phyloP scores from a whole-genome alignment of 169 alveolate species.

The Eimeria tenella region DNA sequence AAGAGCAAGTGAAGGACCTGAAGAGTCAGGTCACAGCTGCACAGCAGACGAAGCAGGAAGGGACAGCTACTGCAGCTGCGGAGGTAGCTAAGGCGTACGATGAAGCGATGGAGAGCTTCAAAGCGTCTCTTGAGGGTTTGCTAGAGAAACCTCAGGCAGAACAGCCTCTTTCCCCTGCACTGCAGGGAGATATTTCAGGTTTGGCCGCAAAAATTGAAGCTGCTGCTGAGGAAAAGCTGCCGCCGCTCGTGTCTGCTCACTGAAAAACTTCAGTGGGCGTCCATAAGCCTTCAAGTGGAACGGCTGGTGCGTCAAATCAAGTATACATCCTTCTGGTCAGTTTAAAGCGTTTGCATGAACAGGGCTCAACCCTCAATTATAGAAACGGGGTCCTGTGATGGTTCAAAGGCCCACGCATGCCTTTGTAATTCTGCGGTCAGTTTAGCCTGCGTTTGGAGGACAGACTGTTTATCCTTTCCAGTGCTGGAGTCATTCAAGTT shows the following conservation, averaged over 20 bases:
- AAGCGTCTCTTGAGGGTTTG: constrained; percentile 42
- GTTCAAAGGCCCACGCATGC: too few relatives aligned
- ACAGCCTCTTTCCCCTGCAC: constrained; percentile 30
- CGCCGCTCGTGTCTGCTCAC: constrained; percentile 3
- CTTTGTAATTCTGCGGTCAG: too few relatives aligned
- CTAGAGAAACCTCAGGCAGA: constrained; percentile 31
- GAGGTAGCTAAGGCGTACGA: constrained; percentile 71
- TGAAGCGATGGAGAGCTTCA: constrained; percentile 50
- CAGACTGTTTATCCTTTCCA: too few relatives aligned
- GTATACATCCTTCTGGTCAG: not conserved
- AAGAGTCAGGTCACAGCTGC: constrained; percentile 20
- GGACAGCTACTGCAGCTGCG: constrained; percentile 52
- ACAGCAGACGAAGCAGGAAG: constrained; percentile 7
- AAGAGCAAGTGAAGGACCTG: not conserved
- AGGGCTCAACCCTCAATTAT: too few relatives aligned
- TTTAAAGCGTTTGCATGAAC: constrained; percentile 4
- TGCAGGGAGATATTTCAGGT: constrained; percentile 35
- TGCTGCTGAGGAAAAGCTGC: constrained; percentile 56
- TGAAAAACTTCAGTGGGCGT: constrained; percentile 2
- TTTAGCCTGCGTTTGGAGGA: too few relatives aligned
- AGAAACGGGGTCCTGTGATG: too few relatives aligned
- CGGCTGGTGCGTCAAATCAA: not conserved
- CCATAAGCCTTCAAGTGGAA: not conserved
- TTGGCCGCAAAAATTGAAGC: constrained; percentile 53
- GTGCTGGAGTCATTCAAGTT: too few relatives aligned